Conservation (phyloP, 148 eudicot species). For the Vaccinium macrocarpon region DNA sequence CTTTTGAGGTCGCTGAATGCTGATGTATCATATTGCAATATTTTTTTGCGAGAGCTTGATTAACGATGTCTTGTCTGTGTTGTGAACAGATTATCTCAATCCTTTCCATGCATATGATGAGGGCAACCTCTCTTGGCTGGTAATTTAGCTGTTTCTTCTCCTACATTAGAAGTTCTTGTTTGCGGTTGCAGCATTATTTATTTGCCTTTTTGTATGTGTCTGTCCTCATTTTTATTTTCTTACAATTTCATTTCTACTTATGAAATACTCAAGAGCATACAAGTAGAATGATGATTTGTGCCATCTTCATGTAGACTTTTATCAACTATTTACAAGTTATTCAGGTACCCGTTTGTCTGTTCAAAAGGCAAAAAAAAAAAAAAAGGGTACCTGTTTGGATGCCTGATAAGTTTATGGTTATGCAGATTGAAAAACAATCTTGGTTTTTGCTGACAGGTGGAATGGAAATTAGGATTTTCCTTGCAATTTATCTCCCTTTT, state of each 20-base stretch:
- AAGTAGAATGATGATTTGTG: not conserved
- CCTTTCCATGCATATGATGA: slow-evolving; percentile 99
- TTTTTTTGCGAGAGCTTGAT: slow-evolving; percentile 9
- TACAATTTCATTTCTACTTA: not conserved
- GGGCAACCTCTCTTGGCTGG: slow-evolving; percentile 99
- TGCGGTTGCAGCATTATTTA: not conserved
- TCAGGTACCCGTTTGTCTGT: not conserved
- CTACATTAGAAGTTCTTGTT: not conserved
- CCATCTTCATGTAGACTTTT: not conserved
- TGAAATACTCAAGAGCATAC: not conserved
- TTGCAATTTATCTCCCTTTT: too few relatives aligned
- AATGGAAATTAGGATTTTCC: not conserved
- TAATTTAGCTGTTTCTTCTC: slow-evolving; percentile 25
- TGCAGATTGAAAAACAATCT: not conserved
- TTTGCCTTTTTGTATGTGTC: not conserved
- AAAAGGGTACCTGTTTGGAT: not conserved
- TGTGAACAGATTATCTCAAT: slow-evolving; percentile 79
- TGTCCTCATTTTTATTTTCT: not conserved
- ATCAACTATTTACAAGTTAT: not conserved
- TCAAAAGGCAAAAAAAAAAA: too few relatives aligned
- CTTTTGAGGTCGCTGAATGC: not conserved
- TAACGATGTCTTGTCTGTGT: slow-evolving; percentile 12
- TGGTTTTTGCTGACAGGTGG: not conserved
- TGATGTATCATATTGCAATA: not conserved
- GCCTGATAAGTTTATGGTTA: not conserved